These are phyloP conservation scores for Trichoderma citrinoviride DNA, from an alignment of 2,329 filamentous ascomycete species.

Conservation along the genomic window DNA sequence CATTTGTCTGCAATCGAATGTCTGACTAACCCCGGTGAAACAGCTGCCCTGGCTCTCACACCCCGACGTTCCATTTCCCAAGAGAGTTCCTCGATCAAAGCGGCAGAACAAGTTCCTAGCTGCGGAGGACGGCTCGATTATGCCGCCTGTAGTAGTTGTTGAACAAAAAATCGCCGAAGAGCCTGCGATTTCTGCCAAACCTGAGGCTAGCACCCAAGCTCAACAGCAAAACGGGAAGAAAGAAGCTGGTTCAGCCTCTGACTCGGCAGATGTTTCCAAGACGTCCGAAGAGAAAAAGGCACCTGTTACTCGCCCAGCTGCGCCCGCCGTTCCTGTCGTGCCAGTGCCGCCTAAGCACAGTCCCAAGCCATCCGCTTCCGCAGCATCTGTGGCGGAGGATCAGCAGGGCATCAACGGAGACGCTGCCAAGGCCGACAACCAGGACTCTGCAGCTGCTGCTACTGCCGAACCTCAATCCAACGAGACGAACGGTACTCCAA, in stretches of 20 bases:
- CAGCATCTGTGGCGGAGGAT: neutral
- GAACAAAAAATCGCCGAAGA: slow-evolving; percentile 29
- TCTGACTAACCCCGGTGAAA: slow-evolving; percentile 8
- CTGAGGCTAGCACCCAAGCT: neutral
- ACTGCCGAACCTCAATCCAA: neutral
- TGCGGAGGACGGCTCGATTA: slow-evolving; percentile 40
- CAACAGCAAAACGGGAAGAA: neutral
- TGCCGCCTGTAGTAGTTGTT: slow-evolving; percentile 38
- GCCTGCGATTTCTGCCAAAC: slow-evolving; percentile 23
- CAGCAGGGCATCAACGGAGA: slow-evolving; percentile 19
- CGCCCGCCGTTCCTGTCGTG: slow-evolving; percentile 45
- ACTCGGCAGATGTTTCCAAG: slow-evolving; percentile 22
- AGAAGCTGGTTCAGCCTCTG: neutral
- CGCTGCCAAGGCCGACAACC: slow-evolving; percentile 22
- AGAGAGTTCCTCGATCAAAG: slow-evolving; percentile 37
- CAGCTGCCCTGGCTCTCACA: slow-evolving; percentile 59
- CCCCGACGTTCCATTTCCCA: slow-evolving; percentile 52
- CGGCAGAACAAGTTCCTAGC: slow-evolving; percentile 44
- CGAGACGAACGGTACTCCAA: slow-evolving; percentile 25
- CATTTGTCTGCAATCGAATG: neutral
- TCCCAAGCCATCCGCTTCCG: slow-evolving; percentile 31
- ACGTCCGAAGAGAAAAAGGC: slow-evolving; percentile 23
- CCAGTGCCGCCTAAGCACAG: slow-evolving; percentile 45
- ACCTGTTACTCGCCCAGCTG: slow-evolving; percentile 33
- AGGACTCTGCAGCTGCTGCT: slow-evolving; percentile 16